Evolutionary conservation across 2,329 filamentous ascomycete species (phyloP).

Genomic region (Phialocephala sp.): DNA sequence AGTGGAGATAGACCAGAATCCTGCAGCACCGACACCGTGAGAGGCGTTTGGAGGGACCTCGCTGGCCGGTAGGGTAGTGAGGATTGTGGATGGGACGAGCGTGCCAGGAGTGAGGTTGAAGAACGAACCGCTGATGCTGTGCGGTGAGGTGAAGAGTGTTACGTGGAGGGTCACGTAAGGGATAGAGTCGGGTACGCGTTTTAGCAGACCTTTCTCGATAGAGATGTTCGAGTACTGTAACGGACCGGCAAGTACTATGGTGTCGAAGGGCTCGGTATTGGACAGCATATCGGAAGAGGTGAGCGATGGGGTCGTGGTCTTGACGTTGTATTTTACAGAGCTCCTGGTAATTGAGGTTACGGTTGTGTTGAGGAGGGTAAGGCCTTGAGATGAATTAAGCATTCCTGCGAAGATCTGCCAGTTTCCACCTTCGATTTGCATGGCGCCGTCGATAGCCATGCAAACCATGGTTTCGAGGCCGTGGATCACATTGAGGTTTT

Average conservation of each 20-base stretch:
- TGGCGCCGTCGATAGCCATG: conserved; percentile 85
- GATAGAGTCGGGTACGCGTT: conserved; percentile 74
- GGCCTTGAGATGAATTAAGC: conserved; percentile 67
- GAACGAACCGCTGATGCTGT: conserved; percentile 70
- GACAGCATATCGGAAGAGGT: conserved; percentile 14
- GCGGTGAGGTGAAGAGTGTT: conserved; percentile 83
- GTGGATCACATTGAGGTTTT: conserved; percentile 85
- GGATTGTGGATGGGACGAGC: conserved; percentile 71
- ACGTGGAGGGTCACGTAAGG: conserved; percentile 88
- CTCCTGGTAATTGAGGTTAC: conserved; percentile 65
- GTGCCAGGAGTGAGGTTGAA: conserved; percentile 70
- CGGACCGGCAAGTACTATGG: conserved; percentile 82
- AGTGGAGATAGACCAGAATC: conserved; percentile 87
- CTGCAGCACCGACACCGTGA: conserved; percentile 69
- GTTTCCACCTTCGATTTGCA: conserved; percentile 82
- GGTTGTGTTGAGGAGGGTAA: conserved; percentile 68
- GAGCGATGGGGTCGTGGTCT: conserved; percentile 30
- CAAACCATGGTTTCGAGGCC: conserved; percentile 88
- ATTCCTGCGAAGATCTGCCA: conserved; percentile 93
- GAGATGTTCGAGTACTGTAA: conserved; percentile 79
- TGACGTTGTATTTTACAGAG: conserved; percentile 55
- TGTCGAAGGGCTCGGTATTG: conserved; percentile 63
- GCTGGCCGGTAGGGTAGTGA: conserved; percentile 77
- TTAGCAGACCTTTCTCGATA: conserved; percentile 68
- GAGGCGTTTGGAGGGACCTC: conserved; percentile 52